Conservation (phyloP, 2,329 filamentous ascomycete genomes). For the Phaeosphaeria sp. region DNA sequence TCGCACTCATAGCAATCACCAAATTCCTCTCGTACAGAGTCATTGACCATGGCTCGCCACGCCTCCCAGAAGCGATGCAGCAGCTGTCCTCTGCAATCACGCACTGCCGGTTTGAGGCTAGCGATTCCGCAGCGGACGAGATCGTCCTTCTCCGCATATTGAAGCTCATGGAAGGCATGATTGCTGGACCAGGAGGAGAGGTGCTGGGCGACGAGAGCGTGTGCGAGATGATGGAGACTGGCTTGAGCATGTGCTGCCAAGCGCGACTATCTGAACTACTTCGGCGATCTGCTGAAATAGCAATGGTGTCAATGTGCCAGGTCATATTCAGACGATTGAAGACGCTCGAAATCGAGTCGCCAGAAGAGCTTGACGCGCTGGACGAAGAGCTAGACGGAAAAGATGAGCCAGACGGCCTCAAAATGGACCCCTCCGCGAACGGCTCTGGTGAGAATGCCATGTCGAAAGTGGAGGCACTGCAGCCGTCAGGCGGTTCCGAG, state of each 20-base stretch:
- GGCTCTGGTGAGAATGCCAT: conserved; percentile 60
- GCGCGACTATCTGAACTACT: conserved; percentile 88
- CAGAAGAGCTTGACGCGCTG: conserved; percentile 69
- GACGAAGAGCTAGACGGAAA: conserved; percentile 72
- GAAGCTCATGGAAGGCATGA: conserved; percentile 98
- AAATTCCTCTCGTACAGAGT: conserved; percentile 98
- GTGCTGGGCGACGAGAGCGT: conserved; percentile 97
- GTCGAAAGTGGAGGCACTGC: conserved; percentile 44
- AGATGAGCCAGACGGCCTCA: conserved; percentile 70
- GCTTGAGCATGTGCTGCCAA: conserved; percentile 96
- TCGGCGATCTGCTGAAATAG: conserved; percentile 89
- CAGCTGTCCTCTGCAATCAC: conserved; percentile 93
- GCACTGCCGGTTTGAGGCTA: conserved; percentile 96
- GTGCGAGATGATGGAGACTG: conserved; percentile 99
- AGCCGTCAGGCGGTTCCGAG: conserved; percentile 42
- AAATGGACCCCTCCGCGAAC: conserved; percentile 81
- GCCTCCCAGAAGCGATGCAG: conserved; percentile 91
- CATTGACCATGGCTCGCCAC: conserved; percentile 81
- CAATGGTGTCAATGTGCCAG: conserved; percentile 99
- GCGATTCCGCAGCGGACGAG: conserved; percentile 92
- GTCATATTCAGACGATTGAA: conserved; percentile 96
- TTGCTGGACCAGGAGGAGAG: conserved; percentile 89
- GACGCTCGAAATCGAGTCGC: conserved; percentile 78
- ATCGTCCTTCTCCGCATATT: conserved; percentile 93
- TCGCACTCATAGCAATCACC: conserved; percentile 89